These are phyloP conservation scores for Bryoerythrophyllum caledonicum DNA, from an alignment of 225 moss, liverwort and hornwort genomes.

Conservation along the genomic window DNA sequence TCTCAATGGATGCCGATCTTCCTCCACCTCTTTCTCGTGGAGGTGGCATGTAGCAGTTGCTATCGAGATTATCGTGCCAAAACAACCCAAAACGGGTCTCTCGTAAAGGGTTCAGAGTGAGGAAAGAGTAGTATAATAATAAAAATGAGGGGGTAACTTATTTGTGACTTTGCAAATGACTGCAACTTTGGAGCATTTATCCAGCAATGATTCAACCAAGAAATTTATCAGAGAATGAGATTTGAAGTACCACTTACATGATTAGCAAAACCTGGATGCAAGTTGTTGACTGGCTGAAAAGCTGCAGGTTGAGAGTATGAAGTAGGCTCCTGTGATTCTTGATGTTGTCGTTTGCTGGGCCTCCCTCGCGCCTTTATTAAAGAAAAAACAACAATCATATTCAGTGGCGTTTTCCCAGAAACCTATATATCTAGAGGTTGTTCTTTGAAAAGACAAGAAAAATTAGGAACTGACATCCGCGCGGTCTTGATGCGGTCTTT, in stretches of 20 bases:
- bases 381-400: neutral
- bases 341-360: constrained; percentile 26
- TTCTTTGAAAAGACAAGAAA: neutral
- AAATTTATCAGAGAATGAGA: neutral
- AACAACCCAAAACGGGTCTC: too few species aligned
- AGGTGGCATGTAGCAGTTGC: too few species aligned
- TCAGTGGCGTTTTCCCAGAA: neutral
- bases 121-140: too few species aligned
- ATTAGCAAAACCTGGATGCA: neutral
- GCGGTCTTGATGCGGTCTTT: neutral
- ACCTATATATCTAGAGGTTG: neutral
- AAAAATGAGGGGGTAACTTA: too few species aligned
- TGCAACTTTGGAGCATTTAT: neutral
- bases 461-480: constrained; percentile 9
- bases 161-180: too few species aligned
- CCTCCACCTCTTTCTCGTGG: too few species aligned
- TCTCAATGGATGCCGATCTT: too few species aligned
- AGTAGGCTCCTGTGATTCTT: neutral
- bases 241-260: neutral
- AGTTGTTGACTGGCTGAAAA: neutral
- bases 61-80: too few species aligned
- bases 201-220: neutral
- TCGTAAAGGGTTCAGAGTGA: too few species aligned
- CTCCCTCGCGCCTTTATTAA: constrained; percentile 11
- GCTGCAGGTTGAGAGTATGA: constrained; percentile 1